Evolutionary conservation across 805 yeast genomes (phyloP).

Genomic region (Kregervanrija delftensis): DNA sequence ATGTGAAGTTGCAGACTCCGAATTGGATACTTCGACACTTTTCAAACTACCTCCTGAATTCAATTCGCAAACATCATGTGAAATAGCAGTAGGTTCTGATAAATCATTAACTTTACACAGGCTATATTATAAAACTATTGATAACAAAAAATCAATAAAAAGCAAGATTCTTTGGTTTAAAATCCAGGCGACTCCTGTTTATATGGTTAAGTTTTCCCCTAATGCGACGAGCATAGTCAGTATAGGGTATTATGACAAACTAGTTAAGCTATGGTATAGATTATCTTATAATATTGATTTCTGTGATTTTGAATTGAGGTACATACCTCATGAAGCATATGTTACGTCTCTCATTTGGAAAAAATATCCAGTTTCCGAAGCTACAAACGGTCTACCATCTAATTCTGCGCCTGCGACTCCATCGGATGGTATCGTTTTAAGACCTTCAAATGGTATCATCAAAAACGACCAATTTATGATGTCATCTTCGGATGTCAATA

Average conservation of each 20-base stretch:
- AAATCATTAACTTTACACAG: conserved; percentile 47
- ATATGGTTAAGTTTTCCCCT: conserved; percentile 51
- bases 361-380: conserved; percentile 3
- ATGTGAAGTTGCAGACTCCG: conserved; percentile 24
- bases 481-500: conserved; percentile 3
- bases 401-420: conserved; percentile 2
- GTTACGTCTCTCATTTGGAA: conserved; percentile 60
- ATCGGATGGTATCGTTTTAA: conserved; percentile 13
- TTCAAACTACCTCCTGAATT: conserved; percentile 28
- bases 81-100: conserved; percentile 55
- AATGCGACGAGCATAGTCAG: conserved; percentile 64
- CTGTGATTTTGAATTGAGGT: conserved; percentile 59
- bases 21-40: conserved; percentile 16
- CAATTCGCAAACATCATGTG: conserved; percentile 35
- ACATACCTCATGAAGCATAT: conserved; percentile 56
- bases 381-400: conserved; percentile 5
- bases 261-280: conserved; percentile 76
- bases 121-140: conserved; percentile 24
- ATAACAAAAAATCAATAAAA: conserved; percentile 13
- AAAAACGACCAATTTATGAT: conserved; percentile 14
- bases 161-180: conserved; percentile 37
- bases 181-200: conserved; percentile 56
- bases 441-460: conserved; percentile 24
- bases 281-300: conserved; percentile 58
- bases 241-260: conserved; percentile 52